Evolutionary conservation across 1,284 basidiomycete species (phyloP), one percentile per base, ranked within the genome.

Genomic region (Lentinula novae-zelandiae): DNA sequence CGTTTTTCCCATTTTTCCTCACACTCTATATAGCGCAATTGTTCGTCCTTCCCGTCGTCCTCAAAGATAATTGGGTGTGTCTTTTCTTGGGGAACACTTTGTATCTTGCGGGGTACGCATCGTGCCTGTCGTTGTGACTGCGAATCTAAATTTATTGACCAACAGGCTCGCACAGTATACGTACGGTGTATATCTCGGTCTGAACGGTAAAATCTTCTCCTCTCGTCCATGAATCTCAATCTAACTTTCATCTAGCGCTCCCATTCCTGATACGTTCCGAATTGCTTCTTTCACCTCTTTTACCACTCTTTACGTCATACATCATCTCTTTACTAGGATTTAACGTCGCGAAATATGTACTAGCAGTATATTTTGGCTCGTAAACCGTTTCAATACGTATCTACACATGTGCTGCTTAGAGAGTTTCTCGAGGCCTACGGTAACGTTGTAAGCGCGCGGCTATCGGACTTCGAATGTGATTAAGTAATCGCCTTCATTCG

Each of bases 1-100:
- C 93, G 4, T 97, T 97, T 81, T 96, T 96, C 75, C 95, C 95
- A 3, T 79, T 94, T 58, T 96, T 92, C 75, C 82, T 96, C 62
- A 90, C 92, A 15, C 82, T 96, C 57, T 95, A 96, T 72, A 78
- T 94, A 58, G 89, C 88, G 0, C 92, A 96, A 70, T 80, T 96
- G 3, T 87, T 95, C 64, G 80, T 97, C 5, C 82, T 93, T 0
- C 89, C 93, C 1, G 82, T 96, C 44, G 80, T 97, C 53, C 83
- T 92, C 31, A 85, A 84, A 69, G 85, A 87, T 67, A 94, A 92
- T 67, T 97, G 94, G 95, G 83, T 96, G 36, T 96, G 93, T 70
- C 79, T 98, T 42, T 90, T 89, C 79, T 80, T 96, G n/a, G 95
- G 95, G 48, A 97, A 97, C 66, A 93, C 92, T 1, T 77, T 95